Conservation (phyloP, 805 yeast genomes). For the Hermanozyma aechmeae region DNA sequence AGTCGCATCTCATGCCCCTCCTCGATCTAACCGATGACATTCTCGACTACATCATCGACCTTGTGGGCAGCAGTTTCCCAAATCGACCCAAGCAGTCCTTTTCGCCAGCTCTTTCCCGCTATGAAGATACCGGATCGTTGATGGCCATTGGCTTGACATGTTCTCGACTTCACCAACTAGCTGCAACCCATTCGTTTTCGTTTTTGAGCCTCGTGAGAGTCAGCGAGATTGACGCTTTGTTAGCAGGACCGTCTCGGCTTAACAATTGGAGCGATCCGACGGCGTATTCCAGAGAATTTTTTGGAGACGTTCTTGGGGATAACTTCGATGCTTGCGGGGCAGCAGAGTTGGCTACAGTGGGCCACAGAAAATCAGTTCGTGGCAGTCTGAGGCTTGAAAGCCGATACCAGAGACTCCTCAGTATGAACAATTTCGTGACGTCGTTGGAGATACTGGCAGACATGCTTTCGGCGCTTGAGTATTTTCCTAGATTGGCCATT, state of each 20-base stretch:
- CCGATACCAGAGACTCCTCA: constrained; percentile 8
- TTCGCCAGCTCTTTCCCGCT: too few relatives aligned
- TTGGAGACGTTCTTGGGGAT: constrained; percentile 10
- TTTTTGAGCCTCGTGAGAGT: constrained; percentile 16
- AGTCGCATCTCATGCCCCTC: too few relatives aligned
- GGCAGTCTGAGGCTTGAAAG: constrained; percentile 9
- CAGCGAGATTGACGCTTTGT: constrained; percentile 18
- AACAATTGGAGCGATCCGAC: constrained; percentile 12
- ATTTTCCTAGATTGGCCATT: too few relatives aligned
- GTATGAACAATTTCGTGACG: constrained; percentile 11
- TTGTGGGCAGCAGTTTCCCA: too few relatives aligned
- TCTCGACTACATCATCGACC: too few relatives aligned
- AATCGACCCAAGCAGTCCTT: too few relatives aligned
- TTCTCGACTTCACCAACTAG: constrained; percentile 9
- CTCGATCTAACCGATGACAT: too few relatives aligned
- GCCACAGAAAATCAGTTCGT: constrained; percentile 6
- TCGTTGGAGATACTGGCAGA: constrained; percentile 19
- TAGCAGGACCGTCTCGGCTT: constrained; percentile 13
- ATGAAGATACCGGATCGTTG: too few relatives aligned
- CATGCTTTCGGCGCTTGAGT: too few relatives aligned
- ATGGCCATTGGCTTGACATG: constrained; percentile 17
- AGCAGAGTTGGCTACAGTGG: constrained; percentile 12
- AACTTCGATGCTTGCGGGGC: constrained; percentile 9
- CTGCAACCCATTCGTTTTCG: constrained; percentile 13
- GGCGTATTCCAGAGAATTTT: constrained; percentile 10